These are phyloP conservation scores for Trapa incisa DNA, from an alignment of 345 rosid genomes.

Conservation along the genomic window DNA sequence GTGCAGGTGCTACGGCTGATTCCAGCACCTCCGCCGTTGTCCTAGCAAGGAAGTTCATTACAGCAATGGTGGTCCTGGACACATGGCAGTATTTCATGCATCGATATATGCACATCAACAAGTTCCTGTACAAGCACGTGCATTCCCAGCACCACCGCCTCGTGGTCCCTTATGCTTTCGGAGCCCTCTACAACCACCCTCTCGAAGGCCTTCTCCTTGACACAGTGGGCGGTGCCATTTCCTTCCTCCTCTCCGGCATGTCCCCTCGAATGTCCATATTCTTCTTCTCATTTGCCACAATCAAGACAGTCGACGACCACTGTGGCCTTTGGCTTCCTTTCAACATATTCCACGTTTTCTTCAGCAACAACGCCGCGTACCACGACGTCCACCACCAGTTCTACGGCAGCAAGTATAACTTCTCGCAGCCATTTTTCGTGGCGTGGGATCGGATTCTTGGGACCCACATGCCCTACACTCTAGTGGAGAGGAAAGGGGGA, in stretches of 20 bases:
- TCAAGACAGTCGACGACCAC: conserved; percentile 80
- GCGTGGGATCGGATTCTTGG: conserved; percentile 77
- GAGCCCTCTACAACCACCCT: conserved; percentile 76
- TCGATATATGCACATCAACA: conserved; percentile 73
- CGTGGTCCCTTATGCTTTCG: conserved; percentile 69
- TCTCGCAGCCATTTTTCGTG: conserved; percentile 71
- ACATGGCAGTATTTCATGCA: conserved; percentile 88
- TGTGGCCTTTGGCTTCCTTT: conserved; percentile 82
- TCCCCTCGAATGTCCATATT: conserved; percentile 67
- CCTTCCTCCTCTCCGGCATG: conserved; percentile 79
- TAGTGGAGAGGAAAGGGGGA: conserved; percentile 61
- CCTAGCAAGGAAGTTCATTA: conserved; percentile 48
- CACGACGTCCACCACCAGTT: conserved; percentile 84
- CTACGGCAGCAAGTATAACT: conserved; percentile 71
- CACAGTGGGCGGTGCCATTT: conserved; percentile 68
- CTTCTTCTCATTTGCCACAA: conserved; percentile 80
- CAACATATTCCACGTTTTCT: conserved; percentile 57
- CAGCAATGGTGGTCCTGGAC: conserved; percentile 63
- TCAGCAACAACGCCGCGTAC: conserved; percentile 73
- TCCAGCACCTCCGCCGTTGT: conserved; percentile 37
- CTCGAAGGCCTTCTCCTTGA: conserved; percentile 68
- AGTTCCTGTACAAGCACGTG: conserved; percentile 65
- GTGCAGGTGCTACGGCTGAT: conserved; percentile 18
- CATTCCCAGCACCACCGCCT: conserved; percentile 83
- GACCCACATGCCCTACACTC: conserved; percentile 71